These are phyloP conservation scores for Ophiostoma himal-ulmi DNA, from an alignment of 2,329 filamentous ascomycete genomes.

Conservation along the genomic window DNA sequence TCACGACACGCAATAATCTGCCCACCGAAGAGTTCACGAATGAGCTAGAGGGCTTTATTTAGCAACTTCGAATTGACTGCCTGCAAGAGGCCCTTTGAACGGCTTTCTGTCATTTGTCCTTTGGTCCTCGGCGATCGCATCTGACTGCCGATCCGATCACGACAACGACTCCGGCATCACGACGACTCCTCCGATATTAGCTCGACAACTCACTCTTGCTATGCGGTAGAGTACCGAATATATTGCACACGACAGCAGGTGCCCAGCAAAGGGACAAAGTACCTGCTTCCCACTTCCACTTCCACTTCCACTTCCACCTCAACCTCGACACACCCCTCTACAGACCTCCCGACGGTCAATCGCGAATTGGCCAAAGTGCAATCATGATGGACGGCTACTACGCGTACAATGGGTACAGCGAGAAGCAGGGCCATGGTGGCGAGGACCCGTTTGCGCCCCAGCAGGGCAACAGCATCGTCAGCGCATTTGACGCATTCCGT, in stretches of 20 bases:
- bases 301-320: background rate
- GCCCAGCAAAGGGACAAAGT: background rate
- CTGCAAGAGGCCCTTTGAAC: background rate
- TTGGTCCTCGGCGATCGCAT: background rate
- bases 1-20: constrained; percentile 1
- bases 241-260: background rate
- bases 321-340: background rate
- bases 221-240: background rate
- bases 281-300: background rate
- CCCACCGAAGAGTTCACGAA: background rate
- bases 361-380: background rate
- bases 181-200: background rate
- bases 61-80: background rate
- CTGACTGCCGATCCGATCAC: background rate
- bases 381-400: constrained; percentile 73
- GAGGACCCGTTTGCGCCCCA: constrained; percentile 77
- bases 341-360: background rate
- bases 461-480: constrained; percentile 54
- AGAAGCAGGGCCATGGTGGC: constrained; percentile 40
- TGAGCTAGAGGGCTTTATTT: background rate
- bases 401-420: constrained; percentile 75
- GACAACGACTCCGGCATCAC: background rate
- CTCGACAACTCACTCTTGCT: background rate
- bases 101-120: background rate
- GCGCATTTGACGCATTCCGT: constrained; percentile 97